phyloP scores from a whole-genome alignment of 495 filamentous ascomycete genomes.

The Xanthoparmelia taractica region DNA sequence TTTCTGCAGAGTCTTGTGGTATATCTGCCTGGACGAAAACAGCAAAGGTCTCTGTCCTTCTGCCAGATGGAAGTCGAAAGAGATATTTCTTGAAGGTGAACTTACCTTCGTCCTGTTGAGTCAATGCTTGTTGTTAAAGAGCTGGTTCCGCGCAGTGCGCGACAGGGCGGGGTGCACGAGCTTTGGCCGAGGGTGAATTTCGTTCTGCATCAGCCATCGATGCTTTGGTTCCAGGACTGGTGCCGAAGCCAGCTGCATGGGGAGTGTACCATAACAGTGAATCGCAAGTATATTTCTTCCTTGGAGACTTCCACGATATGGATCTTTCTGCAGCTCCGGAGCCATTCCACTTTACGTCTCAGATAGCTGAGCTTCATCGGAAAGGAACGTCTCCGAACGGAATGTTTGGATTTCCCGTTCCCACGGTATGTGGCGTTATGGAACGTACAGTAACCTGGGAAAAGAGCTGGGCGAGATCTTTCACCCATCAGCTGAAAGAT shows the following conservation, averaged over 20 bases:
- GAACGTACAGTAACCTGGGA: conserved; percentile 38
- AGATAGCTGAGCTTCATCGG: conserved; percentile 41
- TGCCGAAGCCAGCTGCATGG: conserved; percentile 23
- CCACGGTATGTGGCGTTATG: conserved; percentile 42
- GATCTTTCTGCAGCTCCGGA: conserved; percentile 35
- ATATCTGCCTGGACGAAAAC: conserved; percentile 32
- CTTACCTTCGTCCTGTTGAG: not conserved
- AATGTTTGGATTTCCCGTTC: conserved; percentile 47
- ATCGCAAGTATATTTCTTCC: conserved; percentile 36
- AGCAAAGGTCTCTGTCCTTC: conserved; percentile 27
- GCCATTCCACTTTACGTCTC: conserved; percentile 34
- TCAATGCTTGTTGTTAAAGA: not conserved
- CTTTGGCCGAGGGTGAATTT: conserved; percentile 24
- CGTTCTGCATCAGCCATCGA: conserved; percentile 24
- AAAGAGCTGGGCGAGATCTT: conserved; percentile 43
- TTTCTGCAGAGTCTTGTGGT: conserved; percentile 28
- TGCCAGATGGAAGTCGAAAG: conserved; percentile 28
- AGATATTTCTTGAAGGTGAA: conserved; percentile 32
- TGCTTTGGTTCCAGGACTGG: conserved; percentile 17
- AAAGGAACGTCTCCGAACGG: conserved; percentile 39
- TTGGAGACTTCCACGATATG: conserved; percentile 42
- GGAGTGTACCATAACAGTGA: conserved; percentile 19
- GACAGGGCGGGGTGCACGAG: conserved; percentile 21
- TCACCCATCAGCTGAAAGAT: conserved; percentile 32
- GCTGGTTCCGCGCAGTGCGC: conserved; percentile 18